Evolutionary conservation across 805 yeast genomes (phyloP).

Genomic region (Sugiyamaella lignohabitans): DNA sequence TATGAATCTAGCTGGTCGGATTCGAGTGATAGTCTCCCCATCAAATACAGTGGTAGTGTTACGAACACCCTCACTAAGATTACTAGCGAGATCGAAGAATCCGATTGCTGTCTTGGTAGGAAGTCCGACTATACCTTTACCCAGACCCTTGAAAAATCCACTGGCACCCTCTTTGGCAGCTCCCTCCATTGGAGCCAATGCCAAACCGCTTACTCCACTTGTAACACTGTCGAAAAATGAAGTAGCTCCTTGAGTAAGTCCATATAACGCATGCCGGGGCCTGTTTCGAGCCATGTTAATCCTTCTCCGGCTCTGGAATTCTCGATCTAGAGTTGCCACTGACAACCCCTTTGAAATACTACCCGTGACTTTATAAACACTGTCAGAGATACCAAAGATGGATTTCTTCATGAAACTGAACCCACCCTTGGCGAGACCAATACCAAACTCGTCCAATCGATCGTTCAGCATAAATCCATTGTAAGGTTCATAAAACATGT

Average conservation of each 20-base stretch:
- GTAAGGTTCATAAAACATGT: slow-evolving; percentile 94
- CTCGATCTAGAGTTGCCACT: slow-evolving; percentile 79
- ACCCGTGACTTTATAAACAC: slow-evolving; percentile 87
- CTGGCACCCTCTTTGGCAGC: slow-evolving; percentile 82
- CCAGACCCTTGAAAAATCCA: slow-evolving; percentile 90
- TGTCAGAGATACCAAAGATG: slow-evolving; percentile 90
- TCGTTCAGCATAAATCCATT: slow-evolving; percentile 93
- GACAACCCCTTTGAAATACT: slow-evolving; percentile 91
- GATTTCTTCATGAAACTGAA: slow-evolving; percentile 89
- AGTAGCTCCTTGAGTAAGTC: slow-evolving; percentile 78
- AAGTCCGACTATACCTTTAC: slow-evolving; percentile 88
- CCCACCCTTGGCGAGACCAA: slow-evolving; percentile 94
- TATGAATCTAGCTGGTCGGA: slow-evolving; percentile 75
- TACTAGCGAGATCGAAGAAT: slow-evolving; percentile 82
- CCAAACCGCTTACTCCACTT: slow-evolving; percentile 86
- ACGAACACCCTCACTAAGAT: slow-evolving; percentile 87
- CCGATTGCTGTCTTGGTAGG: slow-evolving; percentile 98
- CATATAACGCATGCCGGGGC: slow-evolving; percentile 79
- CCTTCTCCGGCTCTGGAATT: slow-evolving; percentile 70
- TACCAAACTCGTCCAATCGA: slow-evolving; percentile 92
- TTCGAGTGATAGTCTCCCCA: slow-evolving; percentile 65
- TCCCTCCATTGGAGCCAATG: slow-evolving; percentile 85
- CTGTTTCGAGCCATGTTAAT: slow-evolving; percentile 62
- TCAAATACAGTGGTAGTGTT: slow-evolving; percentile 90
- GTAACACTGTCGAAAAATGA: slow-evolving; percentile 82